Percentiles rank a stretch among this genome's conserved stretches.
phyloP scores from a whole-genome alignment of 2,329 filamentous ascomycete genomes.

The Alternaria dauci region DNA sequence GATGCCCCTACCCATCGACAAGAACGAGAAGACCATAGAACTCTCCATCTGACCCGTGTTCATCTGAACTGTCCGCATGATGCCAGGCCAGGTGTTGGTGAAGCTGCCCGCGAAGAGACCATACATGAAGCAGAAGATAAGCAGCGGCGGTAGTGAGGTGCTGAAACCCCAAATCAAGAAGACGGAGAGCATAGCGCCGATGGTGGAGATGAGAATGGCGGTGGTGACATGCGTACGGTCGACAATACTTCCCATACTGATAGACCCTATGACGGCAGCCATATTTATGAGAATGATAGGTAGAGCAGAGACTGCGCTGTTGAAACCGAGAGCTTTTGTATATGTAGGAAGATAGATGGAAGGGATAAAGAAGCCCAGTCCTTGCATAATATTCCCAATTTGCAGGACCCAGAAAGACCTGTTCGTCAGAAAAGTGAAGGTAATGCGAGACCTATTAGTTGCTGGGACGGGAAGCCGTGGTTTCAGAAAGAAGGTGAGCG shows the following conservation, averaged over 20 bases:
- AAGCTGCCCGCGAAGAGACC: constrained; percentile 47
- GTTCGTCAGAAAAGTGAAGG: constrained; percentile 42
- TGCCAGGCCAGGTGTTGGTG: constrained; percentile 34
- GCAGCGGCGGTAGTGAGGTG: constrained; percentile 45
- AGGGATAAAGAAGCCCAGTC: constrained; percentile 53
- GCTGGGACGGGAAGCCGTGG: constrained; percentile 41
- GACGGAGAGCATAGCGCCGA: constrained; percentile 52
- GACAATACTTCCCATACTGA: constrained; percentile 49
- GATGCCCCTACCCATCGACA: constrained; percentile 59
- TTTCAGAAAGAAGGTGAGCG: constrained; percentile 46
- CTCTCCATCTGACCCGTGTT: constrained; percentile 34
- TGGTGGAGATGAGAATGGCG: constrained; percentile 53
- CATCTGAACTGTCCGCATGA: constrained; percentile 35
- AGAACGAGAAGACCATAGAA: constrained; percentile 56
- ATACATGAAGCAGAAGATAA: constrained; percentile 45
- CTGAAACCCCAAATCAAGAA: constrained; percentile 60
- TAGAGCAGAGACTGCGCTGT: constrained; percentile 34
- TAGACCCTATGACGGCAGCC: constrained; percentile 47
- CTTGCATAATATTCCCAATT: constrained; percentile 48
- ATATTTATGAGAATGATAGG: constrained; percentile 50
- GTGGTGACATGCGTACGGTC: constrained; percentile 55
- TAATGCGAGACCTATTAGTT: constrained; percentile 26
- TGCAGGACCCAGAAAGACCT: constrained; percentile 46
- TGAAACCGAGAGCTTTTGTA: constrained; percentile 39
- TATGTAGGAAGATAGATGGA: constrained; percentile 51